A percentile compares a stretch with the other conserved stretches of the same genome.
Conservation (phyloP, 2,329 filamentous ascomycete genomes). For the Alternaria angustiovoidea region DNA sequence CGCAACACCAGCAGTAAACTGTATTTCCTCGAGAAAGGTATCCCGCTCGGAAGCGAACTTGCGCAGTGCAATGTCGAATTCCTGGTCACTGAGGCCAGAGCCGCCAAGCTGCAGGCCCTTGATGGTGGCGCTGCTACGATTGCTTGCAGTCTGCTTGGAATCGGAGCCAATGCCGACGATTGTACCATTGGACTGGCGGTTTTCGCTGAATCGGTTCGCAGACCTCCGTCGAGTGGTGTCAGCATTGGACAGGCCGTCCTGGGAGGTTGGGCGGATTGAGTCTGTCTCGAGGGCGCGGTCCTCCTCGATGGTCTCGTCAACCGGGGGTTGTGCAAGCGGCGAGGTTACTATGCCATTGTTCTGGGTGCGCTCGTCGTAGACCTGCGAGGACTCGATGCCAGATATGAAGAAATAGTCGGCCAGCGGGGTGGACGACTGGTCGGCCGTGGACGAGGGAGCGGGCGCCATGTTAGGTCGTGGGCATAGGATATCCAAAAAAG, state of each 20-base stretch:
- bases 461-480: slow-evolving; percentile 46
- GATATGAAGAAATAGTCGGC: slow-evolving; percentile 74
- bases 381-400: slow-evolving; percentile 61
- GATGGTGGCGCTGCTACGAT: slow-evolving; percentile 71
- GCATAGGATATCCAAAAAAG: slow-evolving; percentile 43
- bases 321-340: slow-evolving; percentile 41
- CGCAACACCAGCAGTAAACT: slow-evolving; percentile 81
- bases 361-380: slow-evolving; percentile 57
- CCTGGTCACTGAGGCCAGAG: slow-evolving; percentile 71
- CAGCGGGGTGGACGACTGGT: slow-evolving; percentile 62
- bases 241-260: slow-evolving; percentile 53
- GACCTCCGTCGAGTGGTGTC: slow-evolving; percentile 49
- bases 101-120: slow-evolving; percentile 55
- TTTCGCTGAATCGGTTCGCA: slow-evolving; percentile 53
- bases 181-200: slow-evolving; percentile 61
- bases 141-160: slow-evolving; percentile 63
- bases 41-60: slow-evolving; percentile 98
- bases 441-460: slow-evolving; percentile 50
- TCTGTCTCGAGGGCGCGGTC: slow-evolving; percentile 65
- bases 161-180: slow-evolving; percentile 56
- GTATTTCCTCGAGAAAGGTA: slow-evolving; percentile 89
- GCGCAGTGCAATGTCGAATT: slow-evolving; percentile 90
- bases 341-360: slow-evolving; percentile 39
- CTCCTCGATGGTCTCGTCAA: slow-evolving; percentile 68
- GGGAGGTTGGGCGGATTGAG: slow-evolving; percentile 53